Percentiles rank a stretch among this genome's conserved stretches.
phyloP scores from a whole-genome alignment of 495 filamentous ascomycete species.

The Aspergillus sparsus region DNA sequence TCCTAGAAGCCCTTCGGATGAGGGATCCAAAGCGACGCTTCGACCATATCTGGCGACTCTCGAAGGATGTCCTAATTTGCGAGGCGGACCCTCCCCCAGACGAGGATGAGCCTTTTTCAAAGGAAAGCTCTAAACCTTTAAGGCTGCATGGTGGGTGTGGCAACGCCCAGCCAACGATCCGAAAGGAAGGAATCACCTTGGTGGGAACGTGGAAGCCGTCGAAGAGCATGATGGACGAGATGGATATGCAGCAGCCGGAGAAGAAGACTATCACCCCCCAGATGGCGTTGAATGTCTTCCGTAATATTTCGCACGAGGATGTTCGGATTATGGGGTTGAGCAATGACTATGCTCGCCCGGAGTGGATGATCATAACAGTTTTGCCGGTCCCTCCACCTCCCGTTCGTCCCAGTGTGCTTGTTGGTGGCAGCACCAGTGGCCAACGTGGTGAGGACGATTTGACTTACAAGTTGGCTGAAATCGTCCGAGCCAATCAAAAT shows the following conservation, averaged over 20 bases:
- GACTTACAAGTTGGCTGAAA: constrained; percentile 97
- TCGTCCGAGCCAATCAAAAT: constrained; percentile 95
- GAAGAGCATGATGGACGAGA: constrained; percentile 67
- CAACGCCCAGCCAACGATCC: constrained; percentile 82
- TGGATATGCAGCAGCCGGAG: constrained; percentile 67
- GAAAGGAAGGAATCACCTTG: constrained; percentile 80
- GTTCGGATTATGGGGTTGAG: constrained; percentile 86
- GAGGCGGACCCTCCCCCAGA: constrained; percentile 67
- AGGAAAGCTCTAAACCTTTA: constrained; percentile 45
- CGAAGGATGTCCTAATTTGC: constrained; percentile 82
- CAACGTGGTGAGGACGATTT: constrained; percentile 95
- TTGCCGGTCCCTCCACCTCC: constrained; percentile 93
- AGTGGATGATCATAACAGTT: constrained; percentile 98
- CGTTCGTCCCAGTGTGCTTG: constrained; percentile 91
- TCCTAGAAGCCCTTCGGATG: constrained; percentile 73
- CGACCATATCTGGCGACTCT: constrained; percentile 81
- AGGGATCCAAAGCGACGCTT: constrained; percentile 93
- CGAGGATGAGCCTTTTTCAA: constrained; percentile 61
- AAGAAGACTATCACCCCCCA: constrained; percentile 83
- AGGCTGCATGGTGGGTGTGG: constrained; percentile 88
- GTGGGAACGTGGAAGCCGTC: constrained; percentile 76
- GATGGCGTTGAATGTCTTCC: constrained; percentile 81
- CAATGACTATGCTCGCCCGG: constrained; percentile 88
- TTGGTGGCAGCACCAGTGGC: constrained; percentile 85
- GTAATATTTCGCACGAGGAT: constrained; percentile 75